Evolutionary conservation across 331 rosid species (phyloP).

Genomic region (Malus hybrid): DNA sequence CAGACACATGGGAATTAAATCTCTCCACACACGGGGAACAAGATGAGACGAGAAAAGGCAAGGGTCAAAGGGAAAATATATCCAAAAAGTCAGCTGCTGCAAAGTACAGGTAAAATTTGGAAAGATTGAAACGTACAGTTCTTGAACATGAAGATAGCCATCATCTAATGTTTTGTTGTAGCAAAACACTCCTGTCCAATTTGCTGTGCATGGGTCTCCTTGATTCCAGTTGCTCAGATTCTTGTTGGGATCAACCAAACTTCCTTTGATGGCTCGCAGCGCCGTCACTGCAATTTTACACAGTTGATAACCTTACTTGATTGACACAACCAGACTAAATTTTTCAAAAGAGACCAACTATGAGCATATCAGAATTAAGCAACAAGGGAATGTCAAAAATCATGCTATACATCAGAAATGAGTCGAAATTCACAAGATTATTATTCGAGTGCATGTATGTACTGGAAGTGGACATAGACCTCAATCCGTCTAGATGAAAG

Average conservation of each 20-base stretch:
- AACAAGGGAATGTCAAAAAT: not conserved
- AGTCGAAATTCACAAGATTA: not conserved
- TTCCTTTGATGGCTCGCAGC: conserved; percentile 43
- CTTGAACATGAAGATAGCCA: conserved; percentile 70
- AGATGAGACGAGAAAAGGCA: not conserved
- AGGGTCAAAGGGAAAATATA: not conserved
- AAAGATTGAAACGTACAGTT: conserved; percentile 50
- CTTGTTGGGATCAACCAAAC: conserved; percentile 59
- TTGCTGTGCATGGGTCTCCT: conserved; percentile 73
- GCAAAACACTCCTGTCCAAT: conserved; percentile 82
- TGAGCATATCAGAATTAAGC: not conserved
- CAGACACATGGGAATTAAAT: not conserved
- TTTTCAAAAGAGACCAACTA: not conserved
- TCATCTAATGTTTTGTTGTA: conserved; percentile 37
- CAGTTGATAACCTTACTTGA: conserved; percentile 11
- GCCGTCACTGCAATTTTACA: conserved; percentile 58
- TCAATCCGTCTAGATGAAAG: not conserved
- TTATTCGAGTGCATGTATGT: not conserved
- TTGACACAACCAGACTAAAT: conserved; percentile 10
- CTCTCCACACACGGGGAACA: not conserved
- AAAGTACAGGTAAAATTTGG: conserved; percentile 12
- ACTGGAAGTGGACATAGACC: not conserved
- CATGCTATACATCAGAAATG: not conserved
- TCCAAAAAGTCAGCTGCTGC: not conserved
- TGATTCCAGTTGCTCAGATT: conserved; percentile 70